These are phyloP conservation scores for Solanum pimpinellifolium DNA, from an alignment of 257 asterid species.

Conservation along the genomic window DNA sequence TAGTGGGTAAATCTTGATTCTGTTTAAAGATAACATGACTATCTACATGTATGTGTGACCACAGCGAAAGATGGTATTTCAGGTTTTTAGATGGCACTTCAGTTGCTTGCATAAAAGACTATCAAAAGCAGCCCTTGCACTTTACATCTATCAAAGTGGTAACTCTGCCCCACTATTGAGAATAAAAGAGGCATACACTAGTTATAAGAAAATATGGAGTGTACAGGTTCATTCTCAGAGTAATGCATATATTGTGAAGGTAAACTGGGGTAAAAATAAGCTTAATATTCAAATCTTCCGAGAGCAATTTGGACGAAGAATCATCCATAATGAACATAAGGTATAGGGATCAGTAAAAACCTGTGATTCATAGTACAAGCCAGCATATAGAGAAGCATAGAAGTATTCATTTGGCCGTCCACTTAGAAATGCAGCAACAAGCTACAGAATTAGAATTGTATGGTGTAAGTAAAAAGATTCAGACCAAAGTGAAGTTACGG, in stretches of 20 bases:
- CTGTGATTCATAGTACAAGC: slow-evolving; percentile 85
- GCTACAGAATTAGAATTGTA: slow-evolving; percentile 24
- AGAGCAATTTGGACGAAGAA: not conserved
- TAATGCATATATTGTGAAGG: not conserved
- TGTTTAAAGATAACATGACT: not conserved
- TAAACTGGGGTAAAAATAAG: not conserved
- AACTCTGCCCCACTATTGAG: not conserved
- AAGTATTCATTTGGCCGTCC: slow-evolving; percentile 54
- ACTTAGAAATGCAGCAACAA: slow-evolving; percentile 51
- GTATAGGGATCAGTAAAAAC: slow-evolving; percentile 13
- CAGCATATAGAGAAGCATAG: slow-evolving; percentile 81
- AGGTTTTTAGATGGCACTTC: not conserved
- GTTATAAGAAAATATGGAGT: not conserved
- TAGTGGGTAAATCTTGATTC: not conserved
- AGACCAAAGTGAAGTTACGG: not conserved
- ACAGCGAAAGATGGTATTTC: not conserved
- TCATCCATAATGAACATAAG: not conserved
- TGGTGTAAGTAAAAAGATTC: not conserved
- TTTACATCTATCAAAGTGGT: not conserved
- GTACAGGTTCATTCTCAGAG: not conserved
- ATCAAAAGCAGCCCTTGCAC: not conserved
- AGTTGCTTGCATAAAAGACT: not conserved
- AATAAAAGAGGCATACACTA: not conserved
- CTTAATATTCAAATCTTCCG: not conserved
- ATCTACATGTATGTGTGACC: not conserved